phyloP scores from a whole-genome alignment of 2,329 filamentous ascomycete species.

The Colletotrichum musae region DNA sequence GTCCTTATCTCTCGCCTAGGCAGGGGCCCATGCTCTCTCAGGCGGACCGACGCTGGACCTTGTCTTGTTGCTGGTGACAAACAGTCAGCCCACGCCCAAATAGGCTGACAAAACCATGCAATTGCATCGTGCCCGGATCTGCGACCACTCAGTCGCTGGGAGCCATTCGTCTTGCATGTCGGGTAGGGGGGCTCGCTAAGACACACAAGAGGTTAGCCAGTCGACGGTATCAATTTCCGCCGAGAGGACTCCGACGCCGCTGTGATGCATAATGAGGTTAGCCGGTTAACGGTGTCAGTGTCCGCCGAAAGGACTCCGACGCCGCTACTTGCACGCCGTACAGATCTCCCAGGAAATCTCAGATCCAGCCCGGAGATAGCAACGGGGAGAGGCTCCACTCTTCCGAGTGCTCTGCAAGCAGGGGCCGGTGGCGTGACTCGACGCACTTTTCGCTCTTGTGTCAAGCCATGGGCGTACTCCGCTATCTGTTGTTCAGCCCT shows the following conservation, averaged over 20 bases:
- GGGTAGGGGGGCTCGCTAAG: slow-evolving; percentile 2
- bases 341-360: slow-evolving; percentile 23
- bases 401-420: slow-evolving; percentile 20
- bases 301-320: neutral
- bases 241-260: neutral
- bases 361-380: slow-evolving; percentile 30
- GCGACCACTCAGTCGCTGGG: neutral
- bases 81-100: neutral
- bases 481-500: slow-evolving; percentile 26
- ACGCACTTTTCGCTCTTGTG: slow-evolving; percentile 13
- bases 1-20: neutral
- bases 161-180: neutral
- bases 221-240: neutral
- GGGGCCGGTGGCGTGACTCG: slow-evolving; percentile 35
- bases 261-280: neutral
- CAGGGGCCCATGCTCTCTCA: slow-evolving; percentile 9
- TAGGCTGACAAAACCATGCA: slow-evolving; percentile 1
- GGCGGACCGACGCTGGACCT: neutral
- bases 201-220: slow-evolving; percentile 1
- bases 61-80: neutral
- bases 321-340: slow-evolving; percentile 1
- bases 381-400: slow-evolving; percentile 16
- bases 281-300: neutral
- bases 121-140: slow-evolving; percentile 4
- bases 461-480: slow-evolving; percentile 21